A percentile compares a stretch with the other conserved stretches of the same genome.
Evolutionary conservation across 2,329 filamentous ascomycete species (phyloP).

Genomic region (Alternaria sp.): DNA sequence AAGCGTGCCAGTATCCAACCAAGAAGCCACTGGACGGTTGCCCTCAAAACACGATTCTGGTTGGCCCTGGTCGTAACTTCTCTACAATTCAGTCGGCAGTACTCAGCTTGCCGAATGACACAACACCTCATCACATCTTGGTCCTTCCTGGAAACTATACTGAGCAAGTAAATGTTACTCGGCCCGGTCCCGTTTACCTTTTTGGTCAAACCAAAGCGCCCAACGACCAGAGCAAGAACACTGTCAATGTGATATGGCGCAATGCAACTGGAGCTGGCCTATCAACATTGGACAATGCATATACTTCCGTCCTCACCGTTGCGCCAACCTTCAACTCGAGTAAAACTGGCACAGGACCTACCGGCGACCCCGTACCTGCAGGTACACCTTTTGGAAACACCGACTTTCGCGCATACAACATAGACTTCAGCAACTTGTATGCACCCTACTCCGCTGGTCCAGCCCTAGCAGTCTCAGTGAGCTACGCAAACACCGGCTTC

Average conservation of each 20-base stretch:
- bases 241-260: conserved; percentile 65
- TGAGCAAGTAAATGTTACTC: conserved; percentile 71
- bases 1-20: conserved; percentile 48
- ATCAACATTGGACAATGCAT: conserved; percentile 65
- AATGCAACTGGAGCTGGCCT: conserved; percentile 59
- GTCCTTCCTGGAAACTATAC: conserved; percentile 66
- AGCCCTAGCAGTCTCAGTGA: conserved; percentile 65
- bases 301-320: conserved; percentile 66
- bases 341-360: conserved; percentile 67
- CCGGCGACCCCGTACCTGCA: conserved; percentile 65
- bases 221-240: conserved; percentile 55
- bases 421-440: conserved; percentile 69
- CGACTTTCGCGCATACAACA: conserved; percentile 71
- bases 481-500: conserved; percentile 70
- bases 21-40: conserved; percentile 49
- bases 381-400: conserved; percentile 68
- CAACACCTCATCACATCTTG: conserved; percentile 61
- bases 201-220: conserved; percentile 64
- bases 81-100: conserved; percentile 58
- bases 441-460: conserved; percentile 62
- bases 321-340: conserved; percentile 69
- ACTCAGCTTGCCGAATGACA: conserved; percentile 54
- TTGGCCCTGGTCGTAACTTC: conserved; percentile 32
- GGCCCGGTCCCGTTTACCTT: conserved; percentile 65
- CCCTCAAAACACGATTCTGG: conserved; percentile 42